These are phyloP conservation scores for Claviceps capensis DNA, from an alignment of 2,329 filamentous ascomycete genomes.

Conservation along the genomic window DNA sequence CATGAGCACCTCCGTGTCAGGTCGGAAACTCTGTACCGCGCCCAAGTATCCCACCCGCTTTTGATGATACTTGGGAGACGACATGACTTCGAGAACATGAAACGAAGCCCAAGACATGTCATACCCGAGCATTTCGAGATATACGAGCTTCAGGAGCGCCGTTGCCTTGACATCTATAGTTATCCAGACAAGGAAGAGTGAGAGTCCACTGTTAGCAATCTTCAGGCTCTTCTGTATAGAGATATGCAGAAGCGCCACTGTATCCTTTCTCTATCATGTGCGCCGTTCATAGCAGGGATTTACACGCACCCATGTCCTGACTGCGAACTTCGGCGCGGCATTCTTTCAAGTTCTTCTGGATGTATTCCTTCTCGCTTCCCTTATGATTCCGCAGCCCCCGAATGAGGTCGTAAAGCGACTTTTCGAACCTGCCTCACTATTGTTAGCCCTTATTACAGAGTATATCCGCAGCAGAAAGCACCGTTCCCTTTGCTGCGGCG, in stretches of 20 bases:
- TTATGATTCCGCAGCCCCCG: conserved; percentile 90
- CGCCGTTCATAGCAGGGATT: too few relatives aligned
- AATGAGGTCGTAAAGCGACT: conserved; percentile 97
- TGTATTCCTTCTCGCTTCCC: conserved; percentile 88
- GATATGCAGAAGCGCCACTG: background rate
- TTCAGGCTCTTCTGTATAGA: background rate
- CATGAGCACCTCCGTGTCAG: conserved; percentile 96
- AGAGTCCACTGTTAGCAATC: background rate
- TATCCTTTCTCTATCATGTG: too few relatives aligned
- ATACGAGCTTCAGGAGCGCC: conserved; percentile 86
- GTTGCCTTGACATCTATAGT: conserved; percentile 79
- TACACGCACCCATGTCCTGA: conserved; percentile 70
- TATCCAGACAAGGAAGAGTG: background rate
- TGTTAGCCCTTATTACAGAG: background rate
- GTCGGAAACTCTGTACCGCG: conserved; percentile 88
- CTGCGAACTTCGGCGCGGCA: conserved; percentile 85
- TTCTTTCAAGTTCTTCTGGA: conserved; percentile 86
- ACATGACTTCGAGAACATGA: conserved; percentile 98
- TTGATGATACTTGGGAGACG: conserved; percentile 82
- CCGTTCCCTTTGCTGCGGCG: background rate
- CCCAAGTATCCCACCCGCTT: conserved; percentile 92
- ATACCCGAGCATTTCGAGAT: conserved; percentile 97
- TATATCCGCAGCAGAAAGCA: background rate
- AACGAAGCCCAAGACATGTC: conserved; percentile 99
- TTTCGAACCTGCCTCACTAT: conserved; percentile 68